Conservation (phyloP, 2,329 filamentous ascomycete genomes). For the Neonectria ditissima region DNA sequence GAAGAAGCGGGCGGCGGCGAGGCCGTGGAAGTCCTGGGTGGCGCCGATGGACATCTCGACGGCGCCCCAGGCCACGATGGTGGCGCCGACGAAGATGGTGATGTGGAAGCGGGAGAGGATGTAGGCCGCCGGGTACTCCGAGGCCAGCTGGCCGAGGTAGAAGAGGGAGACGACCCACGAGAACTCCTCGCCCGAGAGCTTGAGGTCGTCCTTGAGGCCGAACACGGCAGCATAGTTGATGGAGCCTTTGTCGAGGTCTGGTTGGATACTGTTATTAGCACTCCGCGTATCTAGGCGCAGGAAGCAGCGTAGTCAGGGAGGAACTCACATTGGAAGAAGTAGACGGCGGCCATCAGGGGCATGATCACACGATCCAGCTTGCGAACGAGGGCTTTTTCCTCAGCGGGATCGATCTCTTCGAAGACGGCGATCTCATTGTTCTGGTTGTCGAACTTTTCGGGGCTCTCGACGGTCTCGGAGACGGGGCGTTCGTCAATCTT, state of each 20-base stretch:
- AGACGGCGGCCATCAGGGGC: conserved; percentile 36
- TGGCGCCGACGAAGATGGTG: conserved; percentile 29
- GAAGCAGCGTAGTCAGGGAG: neutral
- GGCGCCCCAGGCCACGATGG: conserved; percentile 45
- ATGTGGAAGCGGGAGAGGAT: conserved; percentile 35
- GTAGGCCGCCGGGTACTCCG: conserved; percentile 33
- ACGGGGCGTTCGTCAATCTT: neutral
- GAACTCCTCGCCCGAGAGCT: conserved; percentile 26
- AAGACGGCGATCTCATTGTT: conserved; percentile 29
- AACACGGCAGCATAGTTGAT: conserved; percentile 36
- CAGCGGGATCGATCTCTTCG: conserved; percentile 32
- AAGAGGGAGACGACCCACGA: conserved; percentile 35
- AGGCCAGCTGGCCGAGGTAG: conserved; percentile 34
- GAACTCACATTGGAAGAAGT: conserved; percentile 36
- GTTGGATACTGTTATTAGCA: neutral
- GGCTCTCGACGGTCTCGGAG: conserved; percentile 12
- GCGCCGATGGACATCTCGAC: conserved; percentile 43
- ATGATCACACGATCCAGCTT: conserved; percentile 35
- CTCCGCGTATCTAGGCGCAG: neutral
- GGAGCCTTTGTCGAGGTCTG: conserved; percentile 37
- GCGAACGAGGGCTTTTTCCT: conserved; percentile 31
- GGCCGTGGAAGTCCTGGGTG: conserved; percentile 35
- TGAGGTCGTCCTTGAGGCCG: conserved; percentile 30
- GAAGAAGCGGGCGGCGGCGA: conserved; percentile 45
- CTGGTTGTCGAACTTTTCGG: conserved; percentile 18